Base-by-base conservation (phyloP, 805 yeast genomes). In the Lipomyces oligophaga region DNA sequence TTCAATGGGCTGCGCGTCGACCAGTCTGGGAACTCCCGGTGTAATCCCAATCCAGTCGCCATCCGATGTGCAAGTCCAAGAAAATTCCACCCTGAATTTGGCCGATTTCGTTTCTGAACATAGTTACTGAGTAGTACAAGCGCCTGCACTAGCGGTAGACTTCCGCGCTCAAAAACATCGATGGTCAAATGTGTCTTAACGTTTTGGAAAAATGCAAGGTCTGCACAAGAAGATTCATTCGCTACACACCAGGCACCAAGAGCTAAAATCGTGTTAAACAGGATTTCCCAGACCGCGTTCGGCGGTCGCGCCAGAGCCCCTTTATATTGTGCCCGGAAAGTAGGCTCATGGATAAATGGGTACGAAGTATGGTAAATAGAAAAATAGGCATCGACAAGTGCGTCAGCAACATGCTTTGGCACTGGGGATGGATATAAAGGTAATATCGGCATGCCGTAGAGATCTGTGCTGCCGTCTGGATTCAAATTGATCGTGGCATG, bases 31-130 rank as follows among this genome's bases (percentile, higher is more conserved):
- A 76, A 73, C 51, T 79, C 83, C 43, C 74, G 75, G 58, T 79
- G 76, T 21, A 81, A 63, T 3, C 86, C 88, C 33, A 81, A 61
- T 0, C 83, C 79, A 55, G 77, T 67, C 0, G 86, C 85, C 82
- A 81, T 79, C 51, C 83, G 67, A 6, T 78, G 73, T 0, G 84
- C 81, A 15, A 79, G 65, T 10, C 87, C 86, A 28, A 79, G 65
- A 53, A 76, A 79, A 56, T 78, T 78, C 83, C 85, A 81, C 20
- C 82, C 81, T 0, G 85, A 74, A 61, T 80, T 80, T 45, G 83
- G 81, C 55, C 78, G 78, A 56, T 80, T 77, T 40, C 83, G 70
- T 63, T 79, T 79, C 58, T 78, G 84, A 8, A 78, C 75, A 63
- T 80, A 82, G 53, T 76, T 76, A 47, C 82, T 74, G 41, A 82